These are phyloP conservation scores for Aspergillus sp. DNA, from an alignment of 2,329 filamentous ascomycete genomes.

Conservation along the genomic window DNA sequence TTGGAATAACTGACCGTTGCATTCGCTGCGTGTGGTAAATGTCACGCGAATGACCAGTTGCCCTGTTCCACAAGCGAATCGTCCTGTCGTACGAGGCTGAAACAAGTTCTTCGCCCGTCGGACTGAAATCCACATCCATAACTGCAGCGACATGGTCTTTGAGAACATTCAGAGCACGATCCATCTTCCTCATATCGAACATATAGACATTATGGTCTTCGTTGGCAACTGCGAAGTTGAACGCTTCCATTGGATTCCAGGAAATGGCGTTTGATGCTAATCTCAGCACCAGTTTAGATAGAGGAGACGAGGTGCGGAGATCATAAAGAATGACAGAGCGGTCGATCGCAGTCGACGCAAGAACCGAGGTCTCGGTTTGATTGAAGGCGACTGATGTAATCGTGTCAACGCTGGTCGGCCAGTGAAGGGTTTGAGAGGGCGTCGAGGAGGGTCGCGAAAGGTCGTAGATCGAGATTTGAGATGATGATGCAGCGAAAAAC, in stretches of 20 bases:
- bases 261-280: constrained; percentile 80
- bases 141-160: constrained; percentile 90
- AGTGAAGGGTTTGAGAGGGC: constrained; percentile 77
- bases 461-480: constrained; percentile 84
- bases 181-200: constrained; percentile 92
- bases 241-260: constrained; percentile 97
- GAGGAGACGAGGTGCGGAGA: constrained; percentile 77
- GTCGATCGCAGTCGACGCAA: constrained; percentile 83
- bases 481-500: constrained; percentile 74
- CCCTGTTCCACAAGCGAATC: constrained; percentile 78
- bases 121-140: constrained; percentile 94
- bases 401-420: constrained; percentile 87
- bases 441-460: constrained; percentile 73
- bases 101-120: constrained; percentile 90
- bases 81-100: constrained; percentile 87
- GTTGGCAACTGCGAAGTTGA: constrained; percentile 89
- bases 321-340: constrained; percentile 89
- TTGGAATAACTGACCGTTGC: constrained; percentile 59
- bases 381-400: constrained; percentile 89
- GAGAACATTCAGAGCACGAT: constrained; percentile 81
- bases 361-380: constrained; percentile 85
- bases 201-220: constrained; percentile 93
- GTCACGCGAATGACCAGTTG: constrained; percentile 81
- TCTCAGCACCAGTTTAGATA: constrained; percentile 76
- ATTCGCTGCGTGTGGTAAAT: constrained; percentile 97